Evolutionary conservation across 257 asterid species (phyloP), one percentile per base, ranked within the genome.

Genomic region (Scutellaria galericulata): DNA sequence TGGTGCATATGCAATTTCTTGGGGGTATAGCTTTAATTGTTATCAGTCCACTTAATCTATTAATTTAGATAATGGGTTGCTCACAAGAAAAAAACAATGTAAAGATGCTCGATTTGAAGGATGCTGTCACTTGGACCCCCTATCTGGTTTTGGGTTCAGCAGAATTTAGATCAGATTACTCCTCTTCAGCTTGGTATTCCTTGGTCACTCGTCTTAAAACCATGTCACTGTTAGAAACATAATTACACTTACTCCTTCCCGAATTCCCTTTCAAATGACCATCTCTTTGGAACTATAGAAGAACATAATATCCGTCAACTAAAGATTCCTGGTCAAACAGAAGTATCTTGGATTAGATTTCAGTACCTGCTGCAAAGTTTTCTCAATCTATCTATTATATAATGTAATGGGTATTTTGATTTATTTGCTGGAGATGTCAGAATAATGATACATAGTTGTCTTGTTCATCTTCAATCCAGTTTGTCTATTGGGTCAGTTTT

Each of bases 1-100:
- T 15, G 47, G 53, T 66, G 55, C 59, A 44, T 48, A 45, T 66
- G 54, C 67, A 45, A 10, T 67, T 66, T 66, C 18, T 37, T 75
- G 58, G 62, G 35, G 68, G 40, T 64, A 24, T 24, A 37, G 62
- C 27, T 47, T 14, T 51, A 4, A 50, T 51, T 12, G 6, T 37
- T 62, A 50, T 45, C 3, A 9, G 3, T n/a, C 42, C 37, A 6
- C 46, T 37, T 41, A 68, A 40, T 15, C 51, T 14, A 39, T 14
- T 47, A 9, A 40, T 41, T 60, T 62, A 14, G 6, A 66, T 47
- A 47, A 24, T 66, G 10, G 12, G 22, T 60, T 37, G 72, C 54
- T 37, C 8, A 39, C 18, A 15, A 13, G 60, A 48, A 50, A 13
- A 13, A 31, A 62, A 58, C 68, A 57, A 59, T 55, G 31, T 10